phyloP scores from a whole-genome alignment of 495 filamentous ascomycete genomes.

The Aspergillus affinis region DNA sequence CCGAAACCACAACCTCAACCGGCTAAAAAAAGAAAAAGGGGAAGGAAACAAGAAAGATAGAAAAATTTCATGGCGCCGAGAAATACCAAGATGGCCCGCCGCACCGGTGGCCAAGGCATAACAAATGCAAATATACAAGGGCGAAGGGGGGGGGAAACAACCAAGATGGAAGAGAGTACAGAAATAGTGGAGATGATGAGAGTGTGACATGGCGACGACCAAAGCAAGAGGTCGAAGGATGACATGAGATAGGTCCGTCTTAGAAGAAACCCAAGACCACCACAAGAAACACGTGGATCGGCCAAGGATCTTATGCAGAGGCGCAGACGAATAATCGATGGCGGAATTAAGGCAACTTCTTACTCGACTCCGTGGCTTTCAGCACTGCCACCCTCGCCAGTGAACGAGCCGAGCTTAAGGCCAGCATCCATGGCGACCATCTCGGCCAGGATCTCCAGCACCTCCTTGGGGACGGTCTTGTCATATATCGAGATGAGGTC shows the following conservation, averaged over 20 bases:
- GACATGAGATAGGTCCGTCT: conserved; percentile 14
- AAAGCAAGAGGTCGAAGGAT: conserved; percentile 3
- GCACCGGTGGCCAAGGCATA: conserved; percentile 22
- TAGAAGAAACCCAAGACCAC: conserved; percentile 12
- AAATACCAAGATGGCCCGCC: conserved; percentile 35
- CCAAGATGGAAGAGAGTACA: conserved; percentile 14
- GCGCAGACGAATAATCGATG: conserved; percentile 9
- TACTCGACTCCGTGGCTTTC: conserved; percentile 45
- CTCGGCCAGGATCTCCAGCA: conserved; percentile 91
- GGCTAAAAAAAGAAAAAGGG: background rate
- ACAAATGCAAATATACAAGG: conserved; percentile 32
- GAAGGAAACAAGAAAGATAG: conserved; percentile 7
- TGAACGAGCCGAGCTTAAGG: conserved; percentile 60
- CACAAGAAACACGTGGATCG: conserved; percentile 15
- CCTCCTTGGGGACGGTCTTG: conserved; percentile 93
- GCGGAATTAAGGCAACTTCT: conserved; percentile 5
- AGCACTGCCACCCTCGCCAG: conserved; percentile 36
- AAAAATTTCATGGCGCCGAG: conserved; percentile 39
- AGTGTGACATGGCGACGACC: background rate
- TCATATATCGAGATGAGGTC: conserved; percentile 96
- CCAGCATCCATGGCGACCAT: conserved; percentile 90
- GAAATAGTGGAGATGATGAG: conserved; percentile 28
- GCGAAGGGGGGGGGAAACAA: conserved; percentile 3
- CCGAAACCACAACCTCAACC: background rate
- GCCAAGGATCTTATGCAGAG: conserved; percentile 18